Evolutionary conservation across 768 basidiomycete species (phyloP).

Genomic region (Lactarius quietus): DNA sequence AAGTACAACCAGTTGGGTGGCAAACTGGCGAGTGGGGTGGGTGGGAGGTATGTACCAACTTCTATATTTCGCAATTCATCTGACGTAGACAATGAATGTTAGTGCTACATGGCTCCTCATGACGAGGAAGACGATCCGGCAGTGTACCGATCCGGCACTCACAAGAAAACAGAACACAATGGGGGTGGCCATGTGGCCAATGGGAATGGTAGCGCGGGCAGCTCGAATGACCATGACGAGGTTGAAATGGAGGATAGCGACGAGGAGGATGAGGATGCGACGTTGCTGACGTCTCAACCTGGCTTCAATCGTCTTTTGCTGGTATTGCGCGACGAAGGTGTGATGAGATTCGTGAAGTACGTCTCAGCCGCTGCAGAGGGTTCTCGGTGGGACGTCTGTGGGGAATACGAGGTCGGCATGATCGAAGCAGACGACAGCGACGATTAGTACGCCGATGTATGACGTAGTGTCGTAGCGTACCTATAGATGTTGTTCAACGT

Average conservation of each 20-base stretch:
- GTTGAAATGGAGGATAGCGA: conserved; percentile 12
- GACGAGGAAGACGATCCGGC: conserved; percentile 95
- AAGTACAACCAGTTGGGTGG: conserved; percentile 48
- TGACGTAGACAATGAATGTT: conserved; percentile 1
- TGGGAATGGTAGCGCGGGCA: conserved; percentile 24
- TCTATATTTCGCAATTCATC: not conserved
- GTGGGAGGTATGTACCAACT: conserved; percentile 71
- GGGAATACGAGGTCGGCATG: conserved; percentile 89
- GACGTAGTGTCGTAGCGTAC: conserved; percentile 12
- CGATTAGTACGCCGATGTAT: not conserved
- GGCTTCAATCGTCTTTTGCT: conserved; percentile 87
- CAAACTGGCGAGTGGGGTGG: conserved; percentile 80
- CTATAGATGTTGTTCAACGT: not conserved
- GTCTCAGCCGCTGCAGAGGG: conserved; percentile 85
- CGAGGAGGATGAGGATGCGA: conserved; percentile 58
- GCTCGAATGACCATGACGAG: conserved; percentile 18
- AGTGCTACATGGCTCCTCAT: conserved; percentile 95
- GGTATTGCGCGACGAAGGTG: conserved; percentile 87
- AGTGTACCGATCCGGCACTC: conserved; percentile 65
- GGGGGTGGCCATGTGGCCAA: conserved; percentile 24
- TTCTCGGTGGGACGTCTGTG: conserved; percentile 90
- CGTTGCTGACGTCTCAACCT: conserved; percentile 81
- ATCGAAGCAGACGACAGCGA: conserved; percentile 40
- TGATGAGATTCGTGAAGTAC: conserved; percentile 96
- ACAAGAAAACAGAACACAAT: conserved; percentile 26